phyloP scores from a whole-genome alignment of 306 rosid species.

The Trichosanthes cucumerina region DNA sequence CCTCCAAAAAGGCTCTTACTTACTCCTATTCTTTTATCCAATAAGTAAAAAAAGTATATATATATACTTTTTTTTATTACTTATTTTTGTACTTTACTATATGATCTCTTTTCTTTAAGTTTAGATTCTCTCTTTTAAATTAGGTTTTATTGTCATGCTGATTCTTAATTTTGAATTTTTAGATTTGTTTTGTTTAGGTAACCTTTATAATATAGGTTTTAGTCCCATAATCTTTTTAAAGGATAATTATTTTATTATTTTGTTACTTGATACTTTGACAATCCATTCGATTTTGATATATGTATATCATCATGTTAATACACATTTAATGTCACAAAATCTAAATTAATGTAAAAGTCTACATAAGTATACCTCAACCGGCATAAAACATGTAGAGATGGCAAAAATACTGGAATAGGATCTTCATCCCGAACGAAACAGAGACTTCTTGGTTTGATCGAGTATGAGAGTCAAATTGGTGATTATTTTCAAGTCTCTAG shows the following conservation, averaged over 20 bases:
- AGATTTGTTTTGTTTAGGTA: too few species aligned
- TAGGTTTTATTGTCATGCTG: neutral
- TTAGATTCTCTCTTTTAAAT: neutral
- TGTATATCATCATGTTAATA: neutral
- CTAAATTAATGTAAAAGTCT: neutral
- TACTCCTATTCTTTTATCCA: neutral
- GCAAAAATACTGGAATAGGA: too few species aligned
- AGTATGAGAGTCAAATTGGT: too few species aligned
- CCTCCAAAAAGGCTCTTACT: neutral
- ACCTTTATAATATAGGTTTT: neutral
- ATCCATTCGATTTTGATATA: neutral
- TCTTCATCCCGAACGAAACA: too few species aligned
- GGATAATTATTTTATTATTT: neutral
- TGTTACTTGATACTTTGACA: neutral
- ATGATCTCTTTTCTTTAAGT: neutral
- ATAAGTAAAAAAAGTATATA: neutral
- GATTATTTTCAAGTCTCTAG: too few species aligned
- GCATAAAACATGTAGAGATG: too few species aligned
- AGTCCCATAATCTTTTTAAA: neutral
- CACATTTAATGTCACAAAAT: neutral
- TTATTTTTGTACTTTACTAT: neutral
- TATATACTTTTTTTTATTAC: neutral
- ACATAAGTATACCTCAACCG: too few species aligned
- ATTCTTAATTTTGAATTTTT: too few species aligned
- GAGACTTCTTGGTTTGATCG: too few species aligned